phyloP scores from a whole-genome alignment of 495 filamentous ascomycete species.

The Aspergillus conjunctus region DNA sequence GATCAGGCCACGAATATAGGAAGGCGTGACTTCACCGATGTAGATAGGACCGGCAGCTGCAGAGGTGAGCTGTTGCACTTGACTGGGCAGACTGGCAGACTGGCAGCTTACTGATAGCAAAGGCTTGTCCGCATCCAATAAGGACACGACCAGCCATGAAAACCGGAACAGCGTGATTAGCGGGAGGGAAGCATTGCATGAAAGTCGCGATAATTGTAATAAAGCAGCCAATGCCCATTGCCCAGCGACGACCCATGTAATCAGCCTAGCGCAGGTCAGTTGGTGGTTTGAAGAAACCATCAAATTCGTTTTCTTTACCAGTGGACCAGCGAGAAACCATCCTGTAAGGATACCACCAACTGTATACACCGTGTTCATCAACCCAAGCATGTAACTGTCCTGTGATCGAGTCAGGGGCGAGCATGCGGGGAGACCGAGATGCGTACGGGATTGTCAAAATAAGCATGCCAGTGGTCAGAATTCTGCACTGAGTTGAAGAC shows the following conservation, averaged over 20 bases:
- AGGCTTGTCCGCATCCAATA: constrained; percentile 64
- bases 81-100: not conserved
- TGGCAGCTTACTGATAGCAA: constrained; percentile 56
- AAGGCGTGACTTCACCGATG: constrained; percentile 60
- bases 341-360: constrained; percentile 63
- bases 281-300: too few relatives aligned
- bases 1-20: constrained; percentile 60
- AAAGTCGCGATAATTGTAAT: constrained; percentile 62
- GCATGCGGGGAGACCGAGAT: not conserved
- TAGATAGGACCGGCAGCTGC: constrained; percentile 59
- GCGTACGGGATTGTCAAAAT: constrained; percentile 51
- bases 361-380: constrained; percentile 62
- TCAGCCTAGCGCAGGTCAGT: constrained; percentile 34
- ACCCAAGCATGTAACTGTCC: constrained; percentile 51
- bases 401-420: too few relatives aligned
- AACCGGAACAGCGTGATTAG: constrained; percentile 53
- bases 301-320: constrained; percentile 23
- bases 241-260: constrained; percentile 55
- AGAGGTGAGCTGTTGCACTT: not conserved
- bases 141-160: constrained; percentile 63
- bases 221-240: constrained; percentile 58
- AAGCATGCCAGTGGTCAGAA: constrained; percentile 58
- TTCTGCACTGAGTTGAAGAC: constrained; percentile 67
- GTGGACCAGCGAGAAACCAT: constrained; percentile 59
- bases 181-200: constrained; percentile 61